A percentile compares a stretch with the other conserved stretches of the same genome.
Evolutionary conservation across 2,329 filamentous ascomycete species (phyloP).

Genomic region (Sclerotinia sclerotiorum): DNA sequence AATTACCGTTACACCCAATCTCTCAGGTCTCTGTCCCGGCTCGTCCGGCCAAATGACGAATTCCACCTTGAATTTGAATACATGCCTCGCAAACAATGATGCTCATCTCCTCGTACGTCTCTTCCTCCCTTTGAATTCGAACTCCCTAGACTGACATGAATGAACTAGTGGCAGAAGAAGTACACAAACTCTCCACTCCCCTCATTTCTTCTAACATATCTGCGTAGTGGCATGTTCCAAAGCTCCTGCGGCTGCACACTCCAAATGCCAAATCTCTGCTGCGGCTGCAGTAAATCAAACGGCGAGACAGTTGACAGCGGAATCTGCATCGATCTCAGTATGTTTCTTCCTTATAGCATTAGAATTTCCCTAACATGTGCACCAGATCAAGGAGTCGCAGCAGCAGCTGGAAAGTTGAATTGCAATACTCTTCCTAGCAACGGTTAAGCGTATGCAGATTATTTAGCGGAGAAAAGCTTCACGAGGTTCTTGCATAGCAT

Average conservation of each 20-base stretch:
- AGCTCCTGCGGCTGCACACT: slow-evolving; percentile 16
- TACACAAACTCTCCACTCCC: not conserved
- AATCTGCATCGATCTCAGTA: slow-evolving; percentile 17
- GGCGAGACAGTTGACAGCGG: not conserved
- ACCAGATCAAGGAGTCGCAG: slow-evolving; percentile 9
- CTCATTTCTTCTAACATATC: not conserved
- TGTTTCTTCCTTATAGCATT: not conserved
- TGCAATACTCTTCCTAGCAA: slow-evolving; percentile 13
- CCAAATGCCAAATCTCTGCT: slow-evolving; percentile 10
- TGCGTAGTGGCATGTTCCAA: slow-evolving; percentile 20
- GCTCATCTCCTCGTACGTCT: slow-evolving; percentile 10
- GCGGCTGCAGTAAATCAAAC: slow-evolving; percentile 2
- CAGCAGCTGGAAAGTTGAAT: slow-evolving; percentile 6
- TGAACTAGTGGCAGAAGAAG: slow-evolving; percentile 13
- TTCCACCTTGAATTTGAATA: slow-evolving; percentile 19
- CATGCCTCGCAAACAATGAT: slow-evolving; percentile 15
- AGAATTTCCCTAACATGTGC: not conserved
- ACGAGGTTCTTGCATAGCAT: not conserved
- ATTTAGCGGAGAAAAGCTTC: not conserved
- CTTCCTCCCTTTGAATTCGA: too few relatives aligned
- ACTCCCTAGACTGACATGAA: not conserved
- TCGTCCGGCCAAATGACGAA: not conserved
- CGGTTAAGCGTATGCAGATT: not conserved
- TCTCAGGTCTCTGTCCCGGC: slow-evolving; percentile 16
- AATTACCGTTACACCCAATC: slow-evolving; percentile 8